phyloP scores from a whole-genome alignment of 345 rosid genomes.

The Eucalyptus albens region DNA sequence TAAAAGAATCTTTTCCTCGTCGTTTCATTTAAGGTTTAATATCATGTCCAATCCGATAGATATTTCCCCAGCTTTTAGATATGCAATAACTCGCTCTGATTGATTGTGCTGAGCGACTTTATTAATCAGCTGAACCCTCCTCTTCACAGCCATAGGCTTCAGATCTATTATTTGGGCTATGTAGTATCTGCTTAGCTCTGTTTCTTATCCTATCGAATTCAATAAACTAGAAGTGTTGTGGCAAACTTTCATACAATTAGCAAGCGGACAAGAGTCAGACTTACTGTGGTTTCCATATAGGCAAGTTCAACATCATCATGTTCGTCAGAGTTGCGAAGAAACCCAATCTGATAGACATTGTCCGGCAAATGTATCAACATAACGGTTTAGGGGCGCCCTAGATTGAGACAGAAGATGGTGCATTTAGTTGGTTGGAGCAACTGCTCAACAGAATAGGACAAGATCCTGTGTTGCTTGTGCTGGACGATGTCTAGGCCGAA shows the following conservation, averaged over 20 bases:
- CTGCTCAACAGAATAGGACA: neutral
- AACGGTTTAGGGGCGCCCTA: neutral
- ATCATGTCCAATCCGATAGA: neutral
- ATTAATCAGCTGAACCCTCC: neutral
- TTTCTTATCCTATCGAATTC: neutral
- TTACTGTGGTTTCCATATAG: neutral
- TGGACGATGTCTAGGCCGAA: neutral
- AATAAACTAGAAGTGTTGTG: neutral
- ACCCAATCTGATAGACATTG: neutral
- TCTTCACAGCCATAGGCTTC: neutral
- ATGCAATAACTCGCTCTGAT: neutral
- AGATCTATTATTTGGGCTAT: neutral
- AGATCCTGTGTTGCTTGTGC: slow-evolving; percentile 4
- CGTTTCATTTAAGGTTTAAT: neutral
- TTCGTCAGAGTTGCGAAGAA: neutral
- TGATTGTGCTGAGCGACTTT: neutral
- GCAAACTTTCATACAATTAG: neutral
- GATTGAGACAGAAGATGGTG: neutral
- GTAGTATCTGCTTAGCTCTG: accelerated
- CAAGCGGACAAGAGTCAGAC: neutral
- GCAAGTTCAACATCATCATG: slow-evolving; percentile 7
- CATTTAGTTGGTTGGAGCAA: neutral
- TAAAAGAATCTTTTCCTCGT: neutral
- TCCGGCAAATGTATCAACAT: neutral
- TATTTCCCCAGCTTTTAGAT: neutral